Base-by-base conservation (phyloP, 106 monocot genomes). In the Platanthera zijinensis region DNA sequence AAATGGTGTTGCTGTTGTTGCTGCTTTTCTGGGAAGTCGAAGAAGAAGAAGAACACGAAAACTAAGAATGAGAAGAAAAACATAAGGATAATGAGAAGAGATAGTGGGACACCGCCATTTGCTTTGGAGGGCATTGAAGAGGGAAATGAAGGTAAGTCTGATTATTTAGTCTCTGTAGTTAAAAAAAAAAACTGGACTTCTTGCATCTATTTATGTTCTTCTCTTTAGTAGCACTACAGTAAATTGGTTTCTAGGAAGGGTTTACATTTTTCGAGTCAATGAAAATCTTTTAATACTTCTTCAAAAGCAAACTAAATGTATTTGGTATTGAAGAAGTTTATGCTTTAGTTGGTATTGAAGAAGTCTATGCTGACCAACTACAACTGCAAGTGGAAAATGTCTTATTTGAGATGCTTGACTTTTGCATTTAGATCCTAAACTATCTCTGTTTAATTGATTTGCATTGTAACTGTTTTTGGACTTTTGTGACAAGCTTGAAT, bases 21-120 rank as follows among this genome's bases (percentile, higher is more conserved):
- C 66, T 84, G 85, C 21, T 87, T 73, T 73, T 52, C 80, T 72
- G 81, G 82, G 62, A 85, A 69, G 67, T n/a, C 49, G 3, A 87
- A 77, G 79, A 94, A 90, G 87, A 96, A 96, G 89, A 89, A 84
- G 81, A 80, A 74, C 10, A 52, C 80, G 5, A 93, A 93, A 76
- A 50, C 75, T 30, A 96, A 89, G 80, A 74, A 78, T 7, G 82
- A 81, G 51, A 92, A 87, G 79, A 93, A 93, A 79, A 89, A 83
- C 79, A 90, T 80, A 30, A 52, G 76, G 59, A 86, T 78, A 17
- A 79, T 74, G 72, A 88, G 74, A 59, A 74, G 79, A 57, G 84
- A 87, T 13, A 87, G 76, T 73, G 80, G 39, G 68, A 73, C 93
- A 15, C 93, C 92, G 74, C 90, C 79, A 13, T 89, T 81, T 83